Conservation (phyloP, 225 moss, liverwort and hornwort genomes). For the Lunularia cruciata region DNA sequence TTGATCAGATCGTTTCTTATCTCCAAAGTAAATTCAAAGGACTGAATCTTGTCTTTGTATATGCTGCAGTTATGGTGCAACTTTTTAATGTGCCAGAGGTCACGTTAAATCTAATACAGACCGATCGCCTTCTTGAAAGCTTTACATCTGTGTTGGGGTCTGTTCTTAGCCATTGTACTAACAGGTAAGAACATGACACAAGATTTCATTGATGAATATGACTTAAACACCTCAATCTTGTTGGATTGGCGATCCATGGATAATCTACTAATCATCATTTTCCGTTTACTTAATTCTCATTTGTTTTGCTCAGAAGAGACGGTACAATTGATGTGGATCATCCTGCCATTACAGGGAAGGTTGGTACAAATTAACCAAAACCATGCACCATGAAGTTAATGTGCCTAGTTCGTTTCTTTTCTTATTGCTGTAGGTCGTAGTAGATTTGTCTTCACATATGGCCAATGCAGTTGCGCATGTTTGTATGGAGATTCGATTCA, state of each 20-base stretch:
- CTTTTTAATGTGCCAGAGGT: conserved; percentile 83
- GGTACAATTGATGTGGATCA: conserved; percentile 65
- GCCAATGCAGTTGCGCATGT: too few relatives aligned
- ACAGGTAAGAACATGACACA: conserved; percentile 40
- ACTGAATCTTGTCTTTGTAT: too few relatives aligned
- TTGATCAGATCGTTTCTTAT: too few relatives aligned
- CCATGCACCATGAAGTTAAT: not conserved
- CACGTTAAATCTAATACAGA: conserved; percentile 62
- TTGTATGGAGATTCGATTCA: too few relatives aligned
- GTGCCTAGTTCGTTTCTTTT: too few relatives aligned
- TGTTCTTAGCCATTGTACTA: conserved; percentile 58
- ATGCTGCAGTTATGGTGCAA: conserved; percentile 94
- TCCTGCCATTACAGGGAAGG: conserved; percentile 71
- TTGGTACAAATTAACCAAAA: conserved; percentile 33
- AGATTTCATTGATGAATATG: not conserved
- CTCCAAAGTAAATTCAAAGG: too few relatives aligned
- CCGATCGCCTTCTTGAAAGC: conserved; percentile 63
- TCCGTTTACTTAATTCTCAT: not conserved
- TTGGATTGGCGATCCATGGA: not conserved
- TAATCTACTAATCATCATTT: not conserved
- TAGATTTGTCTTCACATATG: too few relatives aligned
- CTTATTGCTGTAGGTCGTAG: too few relatives aligned
- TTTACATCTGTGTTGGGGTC: conserved; percentile 62
- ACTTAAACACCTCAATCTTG: not conserved
- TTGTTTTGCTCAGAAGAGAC: conserved; percentile 43